Evolutionary conservation across 2,329 filamentous ascomycete genomes (phyloP).

Genomic region (Fusarium graminum): DNA sequence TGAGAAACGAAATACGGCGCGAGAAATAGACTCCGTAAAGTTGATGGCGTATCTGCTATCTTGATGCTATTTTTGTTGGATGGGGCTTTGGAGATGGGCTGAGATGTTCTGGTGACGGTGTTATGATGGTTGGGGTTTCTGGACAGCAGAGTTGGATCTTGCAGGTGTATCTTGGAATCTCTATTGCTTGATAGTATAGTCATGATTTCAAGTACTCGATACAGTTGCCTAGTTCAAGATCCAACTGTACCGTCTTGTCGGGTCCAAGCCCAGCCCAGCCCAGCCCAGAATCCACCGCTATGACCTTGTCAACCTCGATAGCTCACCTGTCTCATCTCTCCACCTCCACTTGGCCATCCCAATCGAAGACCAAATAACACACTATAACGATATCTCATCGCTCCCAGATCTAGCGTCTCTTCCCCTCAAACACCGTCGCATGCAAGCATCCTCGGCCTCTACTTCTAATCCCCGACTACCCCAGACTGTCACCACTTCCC

Average conservation of each 20-base stretch:
- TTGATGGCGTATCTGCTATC: neutral
- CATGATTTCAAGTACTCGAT: too few species aligned
- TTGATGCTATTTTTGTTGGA: neutral
- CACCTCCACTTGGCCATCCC: conserved; percentile 23
- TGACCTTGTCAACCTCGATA: neutral
- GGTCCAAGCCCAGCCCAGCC: neutral
- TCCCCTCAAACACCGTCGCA: conserved; percentile 13
- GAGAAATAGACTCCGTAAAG: conserved; percentile 32
- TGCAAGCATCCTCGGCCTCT: conserved; percentile 19
- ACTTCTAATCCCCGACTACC: conserved; percentile 37
- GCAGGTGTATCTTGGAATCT: too few species aligned
- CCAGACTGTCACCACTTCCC: conserved; percentile 18
- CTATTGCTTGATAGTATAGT: too few species aligned
- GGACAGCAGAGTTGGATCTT: too few species aligned
- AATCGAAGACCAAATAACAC: conserved; percentile 19
- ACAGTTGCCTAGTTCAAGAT: neutral
- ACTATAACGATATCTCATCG: conserved; percentile 1
- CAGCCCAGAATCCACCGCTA: neutral
- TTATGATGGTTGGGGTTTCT: too few species aligned
- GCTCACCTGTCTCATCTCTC: conserved; percentile 2
- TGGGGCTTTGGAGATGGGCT: neutral
- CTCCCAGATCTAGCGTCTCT: conserved; percentile 11
- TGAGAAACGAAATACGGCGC: neutral
- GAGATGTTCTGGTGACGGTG: neutral
- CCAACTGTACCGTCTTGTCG: neutral